These are phyloP conservation scores for Ambrosiella xylebori DNA, from an alignment of 2,329 filamentous ascomycete species.

Conservation along the genomic window DNA sequence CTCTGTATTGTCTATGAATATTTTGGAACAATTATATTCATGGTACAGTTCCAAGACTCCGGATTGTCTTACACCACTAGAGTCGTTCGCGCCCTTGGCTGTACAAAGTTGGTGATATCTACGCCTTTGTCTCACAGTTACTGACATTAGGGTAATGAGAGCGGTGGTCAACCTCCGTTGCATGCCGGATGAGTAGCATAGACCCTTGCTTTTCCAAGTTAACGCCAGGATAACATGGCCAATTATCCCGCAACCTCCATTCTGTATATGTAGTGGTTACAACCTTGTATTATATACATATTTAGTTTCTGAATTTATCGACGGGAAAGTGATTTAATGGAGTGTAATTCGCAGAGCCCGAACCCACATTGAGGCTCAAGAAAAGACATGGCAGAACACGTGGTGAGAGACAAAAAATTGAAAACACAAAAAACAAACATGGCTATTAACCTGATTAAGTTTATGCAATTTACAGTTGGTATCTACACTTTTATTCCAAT, in stretches of 20 bases:
- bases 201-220: not conserved
- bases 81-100: not conserved
- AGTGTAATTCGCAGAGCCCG: no score
- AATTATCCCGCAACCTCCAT: not conserved
- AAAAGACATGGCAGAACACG: no score
- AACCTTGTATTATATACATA: no score
- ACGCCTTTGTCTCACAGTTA: not conserved
- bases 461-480: not conserved
- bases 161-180: not conserved
- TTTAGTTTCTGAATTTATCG: no score
- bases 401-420: no score
- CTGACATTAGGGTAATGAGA: not conserved
- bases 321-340: no score
- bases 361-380: no score
- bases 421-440: no score
- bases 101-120: not conserved
- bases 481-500: constrained; percentile 4
- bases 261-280: not conserved
- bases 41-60: not conserved
- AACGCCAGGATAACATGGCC: not conserved
- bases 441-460: no score
- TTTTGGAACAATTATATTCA: no score
- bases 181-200: not conserved
- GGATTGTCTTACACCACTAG: not conserved
- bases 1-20: no score